phyloP scores from a whole-genome alignment of 1,284 basidiomycete genomes.

The Heterobasidion irregulare region DNA sequence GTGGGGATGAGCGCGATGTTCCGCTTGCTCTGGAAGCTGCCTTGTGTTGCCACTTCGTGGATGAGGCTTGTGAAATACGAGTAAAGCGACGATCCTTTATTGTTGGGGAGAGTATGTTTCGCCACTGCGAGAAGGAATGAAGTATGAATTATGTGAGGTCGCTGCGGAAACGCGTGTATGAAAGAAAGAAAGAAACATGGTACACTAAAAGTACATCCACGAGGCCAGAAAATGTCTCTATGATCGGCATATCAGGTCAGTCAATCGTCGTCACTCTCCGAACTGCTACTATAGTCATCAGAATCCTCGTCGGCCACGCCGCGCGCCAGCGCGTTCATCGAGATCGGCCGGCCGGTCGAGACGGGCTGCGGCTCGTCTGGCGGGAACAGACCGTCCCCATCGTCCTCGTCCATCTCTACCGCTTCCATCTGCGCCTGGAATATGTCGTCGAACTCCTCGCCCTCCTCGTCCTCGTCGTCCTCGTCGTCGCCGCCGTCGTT shows the following conservation, averaged over 20 bases:
- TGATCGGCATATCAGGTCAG: background rate
- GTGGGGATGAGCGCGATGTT: background rate
- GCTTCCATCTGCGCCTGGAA: slow-evolving; percentile 7
- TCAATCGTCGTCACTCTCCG: slow-evolving; percentile 63
- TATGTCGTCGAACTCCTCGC: slow-evolving; percentile 20
- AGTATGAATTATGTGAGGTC: too few relatives aligned
- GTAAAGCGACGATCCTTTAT: too few relatives aligned
- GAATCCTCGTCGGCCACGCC: slow-evolving; percentile 34
- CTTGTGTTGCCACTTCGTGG: too few relatives aligned
- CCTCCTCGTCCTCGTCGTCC: slow-evolving; percentile 28
- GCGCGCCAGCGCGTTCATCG: slow-evolving; percentile 42
- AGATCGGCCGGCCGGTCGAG: slow-evolving; percentile 32
- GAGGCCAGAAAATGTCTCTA: too few relatives aligned
- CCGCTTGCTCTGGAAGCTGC: too few relatives aligned
- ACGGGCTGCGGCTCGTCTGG: slow-evolving; percentile 33
- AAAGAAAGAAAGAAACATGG: too few relatives aligned
- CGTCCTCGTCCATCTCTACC: slow-evolving; percentile 20
- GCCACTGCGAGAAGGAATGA: too few relatives aligned
- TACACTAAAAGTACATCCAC: too few relatives aligned
- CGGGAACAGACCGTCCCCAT: slow-evolving; percentile 18
- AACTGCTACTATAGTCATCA: slow-evolving; percentile 55
- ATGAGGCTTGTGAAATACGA: too few relatives aligned
- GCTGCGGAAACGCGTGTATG: too few relatives aligned
- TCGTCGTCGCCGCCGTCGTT: background rate
- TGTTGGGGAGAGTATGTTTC: too few relatives aligned